Evolutionary conservation across 2,329 filamentous ascomycete species (phyloP).

Genomic region (Fusarium austroafricanum): DNA sequence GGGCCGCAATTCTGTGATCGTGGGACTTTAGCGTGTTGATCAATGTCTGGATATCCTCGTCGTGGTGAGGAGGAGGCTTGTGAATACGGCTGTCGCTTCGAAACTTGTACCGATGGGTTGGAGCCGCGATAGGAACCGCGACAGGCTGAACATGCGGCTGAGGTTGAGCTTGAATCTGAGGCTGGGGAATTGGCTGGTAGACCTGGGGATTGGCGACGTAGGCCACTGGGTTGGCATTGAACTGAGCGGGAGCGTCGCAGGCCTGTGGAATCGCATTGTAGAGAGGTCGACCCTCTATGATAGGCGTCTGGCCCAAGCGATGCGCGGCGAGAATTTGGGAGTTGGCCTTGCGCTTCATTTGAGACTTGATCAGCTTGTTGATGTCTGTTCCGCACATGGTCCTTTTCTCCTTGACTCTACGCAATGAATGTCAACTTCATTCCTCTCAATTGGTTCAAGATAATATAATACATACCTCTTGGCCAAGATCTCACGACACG

Average conservation of each 20-base stretch:
- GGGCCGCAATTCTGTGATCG: neutral
- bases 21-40: neutral
- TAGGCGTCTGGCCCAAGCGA: neutral
- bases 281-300: neutral
- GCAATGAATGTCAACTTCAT: neutral
- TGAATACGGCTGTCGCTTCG: neutral
- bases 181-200: neutral
- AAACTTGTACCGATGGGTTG: neutral
- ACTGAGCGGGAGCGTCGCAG: neutral
- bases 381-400: constrained; percentile 26
- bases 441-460: neutral
- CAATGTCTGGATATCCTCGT: neutral
- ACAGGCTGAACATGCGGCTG: neutral
- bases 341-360: constrained; percentile 31
- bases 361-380: constrained; percentile 32
- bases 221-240: neutral
- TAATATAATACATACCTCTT: constrained; percentile 19
- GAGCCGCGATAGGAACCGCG: too few relatives aligned
- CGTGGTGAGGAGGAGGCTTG: neutral
- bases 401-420: constrained; percentile 24
- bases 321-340: constrained; percentile 1
- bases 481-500: constrained; percentile 7
- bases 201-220: neutral
- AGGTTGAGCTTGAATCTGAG: neutral
- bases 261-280: neutral